Evolutionary conservation across 495 filamentous ascomycete genomes (phyloP).

Genomic region (Schizothecium vesticola): DNA sequence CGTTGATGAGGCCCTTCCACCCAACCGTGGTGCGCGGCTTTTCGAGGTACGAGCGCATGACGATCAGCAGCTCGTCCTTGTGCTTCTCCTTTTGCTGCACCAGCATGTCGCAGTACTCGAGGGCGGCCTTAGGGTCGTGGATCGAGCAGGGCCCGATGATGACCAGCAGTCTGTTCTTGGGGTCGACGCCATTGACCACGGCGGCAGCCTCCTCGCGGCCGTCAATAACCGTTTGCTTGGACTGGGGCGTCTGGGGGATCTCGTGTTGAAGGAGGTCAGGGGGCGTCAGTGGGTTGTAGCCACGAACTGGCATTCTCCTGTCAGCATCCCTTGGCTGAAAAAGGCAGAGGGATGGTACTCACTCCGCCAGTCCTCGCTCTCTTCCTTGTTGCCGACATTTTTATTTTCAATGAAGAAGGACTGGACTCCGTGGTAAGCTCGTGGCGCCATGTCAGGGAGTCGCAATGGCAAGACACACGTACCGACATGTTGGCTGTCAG

Average conservation of each 20-base stretch:
- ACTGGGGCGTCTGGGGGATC: slow-evolving; percentile 71
- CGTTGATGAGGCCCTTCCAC: slow-evolving; percentile 99
- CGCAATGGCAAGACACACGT: slow-evolving; percentile 1
- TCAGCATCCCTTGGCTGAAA: slow-evolving; percentile 3
- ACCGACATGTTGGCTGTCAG: slow-evolving; percentile 23
- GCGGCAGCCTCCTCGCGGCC: slow-evolving; percentile 77
- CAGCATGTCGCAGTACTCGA: slow-evolving; percentile 89
- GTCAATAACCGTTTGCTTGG: slow-evolving; percentile 71
- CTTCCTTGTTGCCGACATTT: slow-evolving; percentile 72
- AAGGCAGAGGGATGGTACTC: slow-evolving; percentile 24
- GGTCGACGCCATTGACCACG: slow-evolving; percentile 74
- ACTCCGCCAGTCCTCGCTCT: slow-evolving; percentile 91
- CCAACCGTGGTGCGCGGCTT: slow-evolving; percentile 98
- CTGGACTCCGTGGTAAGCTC: slow-evolving; percentile 12
- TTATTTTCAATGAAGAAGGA: slow-evolving; percentile 80
- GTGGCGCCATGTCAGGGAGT: background rate
- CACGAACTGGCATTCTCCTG: slow-evolving; percentile 56
- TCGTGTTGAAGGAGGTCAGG: slow-evolving; percentile 95
- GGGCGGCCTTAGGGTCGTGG: slow-evolving; percentile 86
- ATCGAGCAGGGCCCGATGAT: slow-evolving; percentile 96
- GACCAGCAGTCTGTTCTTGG: slow-evolving; percentile 73
- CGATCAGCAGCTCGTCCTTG: slow-evolving; percentile 80
- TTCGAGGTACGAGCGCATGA: slow-evolving; percentile 98
- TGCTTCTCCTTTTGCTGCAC: slow-evolving; percentile 83
- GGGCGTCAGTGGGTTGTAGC: slow-evolving; percentile 89